Evolutionary conservation across 208 protist genomes (phyloP).

Genomic region (Crithidia sp.): DNA sequence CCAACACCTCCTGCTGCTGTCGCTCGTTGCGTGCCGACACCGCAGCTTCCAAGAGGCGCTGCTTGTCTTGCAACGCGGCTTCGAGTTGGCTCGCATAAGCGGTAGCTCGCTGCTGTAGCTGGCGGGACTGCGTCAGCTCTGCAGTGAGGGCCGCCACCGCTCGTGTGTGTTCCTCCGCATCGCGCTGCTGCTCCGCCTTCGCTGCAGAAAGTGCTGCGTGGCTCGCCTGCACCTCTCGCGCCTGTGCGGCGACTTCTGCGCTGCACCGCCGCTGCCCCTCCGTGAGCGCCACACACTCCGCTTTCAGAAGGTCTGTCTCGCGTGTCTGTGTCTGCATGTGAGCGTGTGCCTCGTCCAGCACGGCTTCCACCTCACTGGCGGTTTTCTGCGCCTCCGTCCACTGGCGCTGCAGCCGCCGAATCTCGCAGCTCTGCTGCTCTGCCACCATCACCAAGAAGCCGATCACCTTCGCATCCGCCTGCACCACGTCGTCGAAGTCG

Average conservation of each 20-base stretch:
- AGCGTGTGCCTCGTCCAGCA: slow-evolving; percentile 16
- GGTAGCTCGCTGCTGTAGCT: slow-evolving; percentile 27
- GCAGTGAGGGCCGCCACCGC: slow-evolving; percentile 15
- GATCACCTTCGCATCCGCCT: slow-evolving; percentile 30
- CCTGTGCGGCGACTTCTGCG: not conserved
- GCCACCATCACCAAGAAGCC: slow-evolving; percentile 18
- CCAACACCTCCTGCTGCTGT: slow-evolving; percentile 5
- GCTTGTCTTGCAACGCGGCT: slow-evolving; percentile 24
- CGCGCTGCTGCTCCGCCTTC: slow-evolving; percentile 3
- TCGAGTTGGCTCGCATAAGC: slow-evolving; percentile 11
- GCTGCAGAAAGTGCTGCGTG: not conserved
- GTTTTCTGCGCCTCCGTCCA: slow-evolving; percentile 24
- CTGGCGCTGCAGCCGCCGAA: slow-evolving; percentile 7
- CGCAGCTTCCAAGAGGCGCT: not conserved
- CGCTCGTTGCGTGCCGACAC: not conserved
- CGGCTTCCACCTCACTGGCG: slow-evolving; percentile 10
- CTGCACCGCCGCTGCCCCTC: not conserved
- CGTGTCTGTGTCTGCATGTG: not conserved
- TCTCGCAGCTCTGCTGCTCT: slow-evolving; percentile 21
- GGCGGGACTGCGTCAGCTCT: slow-evolving; percentile 21
- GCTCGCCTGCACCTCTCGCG: slow-evolving; percentile 4
- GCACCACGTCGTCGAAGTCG: slow-evolving; percentile 19
- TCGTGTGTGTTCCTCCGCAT: not conserved
- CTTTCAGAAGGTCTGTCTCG: slow-evolving; percentile 12
- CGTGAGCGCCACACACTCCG: slow-evolving; percentile 22